Evolutionary conservation across 352 stramenopile genomes (phyloP).

Genomic region (Poterioochromonas sp.): DNA sequence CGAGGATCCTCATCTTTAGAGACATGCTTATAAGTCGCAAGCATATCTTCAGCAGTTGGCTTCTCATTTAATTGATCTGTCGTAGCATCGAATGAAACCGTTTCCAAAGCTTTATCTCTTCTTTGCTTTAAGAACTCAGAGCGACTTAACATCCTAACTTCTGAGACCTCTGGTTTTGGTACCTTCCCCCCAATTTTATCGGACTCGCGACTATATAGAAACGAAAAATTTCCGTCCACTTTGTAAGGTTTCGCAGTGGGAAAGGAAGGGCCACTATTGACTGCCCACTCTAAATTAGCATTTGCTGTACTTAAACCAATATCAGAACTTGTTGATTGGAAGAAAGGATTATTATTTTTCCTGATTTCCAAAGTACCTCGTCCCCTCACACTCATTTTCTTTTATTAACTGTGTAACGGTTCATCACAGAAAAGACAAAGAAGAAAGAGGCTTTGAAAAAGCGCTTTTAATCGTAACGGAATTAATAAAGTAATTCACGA

Average conservation of each 20-base stretch:
- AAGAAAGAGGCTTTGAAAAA: constrained; percentile 84
- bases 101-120: background rate
- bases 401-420: constrained; percentile 42
- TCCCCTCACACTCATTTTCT: constrained; percentile 2
- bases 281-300: background rate
- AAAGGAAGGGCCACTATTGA: background rate
- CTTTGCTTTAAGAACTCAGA: constrained; percentile 19
- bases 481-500: too few species aligned
- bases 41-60: background rate
- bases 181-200: constrained; percentile 29
- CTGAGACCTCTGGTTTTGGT: background rate
- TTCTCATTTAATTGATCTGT: background rate
- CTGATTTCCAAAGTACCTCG: constrained; percentile 27
- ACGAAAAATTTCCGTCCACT: constrained; percentile 32
- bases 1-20: constrained; percentile 33
- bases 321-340: constrained; percentile 16
- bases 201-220: constrained; percentile 28
- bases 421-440: constrained; percentile 95
- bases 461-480: constrained; percentile 83
- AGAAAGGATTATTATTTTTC: constrained; percentile 21
- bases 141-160: background rate
- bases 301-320: background rate
- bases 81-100: background rate
- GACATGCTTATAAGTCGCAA: constrained; percentile 12
- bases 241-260: background rate